These are phyloP conservation scores for Podospora fimiseda DNA, from an alignment of 495 filamentous ascomycete species.

Conservation along the genomic window DNA sequence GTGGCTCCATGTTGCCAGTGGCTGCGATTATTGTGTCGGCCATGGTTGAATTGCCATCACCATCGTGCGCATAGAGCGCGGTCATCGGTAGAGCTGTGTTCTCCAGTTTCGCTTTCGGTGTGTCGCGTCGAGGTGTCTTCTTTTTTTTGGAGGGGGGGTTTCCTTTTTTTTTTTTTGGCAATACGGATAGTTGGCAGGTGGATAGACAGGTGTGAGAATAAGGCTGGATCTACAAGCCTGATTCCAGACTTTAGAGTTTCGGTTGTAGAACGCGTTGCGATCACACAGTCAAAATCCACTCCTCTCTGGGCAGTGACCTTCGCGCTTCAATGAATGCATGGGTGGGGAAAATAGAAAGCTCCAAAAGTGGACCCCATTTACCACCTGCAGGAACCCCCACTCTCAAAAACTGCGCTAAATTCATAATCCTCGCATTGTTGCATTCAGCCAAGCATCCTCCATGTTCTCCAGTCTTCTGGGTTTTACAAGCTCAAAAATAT, in stretches of 20 bases:
- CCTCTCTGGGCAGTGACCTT: too few relatives aligned
- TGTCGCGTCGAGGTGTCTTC: too few relatives aligned
- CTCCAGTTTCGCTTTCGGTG: too few relatives aligned
- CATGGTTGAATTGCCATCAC: too few relatives aligned
- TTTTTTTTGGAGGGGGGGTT: too few relatives aligned
- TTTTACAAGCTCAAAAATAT: background rate
- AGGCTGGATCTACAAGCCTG: background rate
- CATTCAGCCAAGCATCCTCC: background rate
- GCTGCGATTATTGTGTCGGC: background rate
- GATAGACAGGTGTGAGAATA: too few relatives aligned
- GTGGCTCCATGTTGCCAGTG: background rate
- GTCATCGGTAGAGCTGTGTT: too few relatives aligned
- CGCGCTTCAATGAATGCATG: background rate
- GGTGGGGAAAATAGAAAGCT: background rate
- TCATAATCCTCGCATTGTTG: background rate
- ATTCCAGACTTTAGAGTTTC: background rate
- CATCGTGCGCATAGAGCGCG: too few relatives aligned
- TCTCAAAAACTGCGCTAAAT: background rate
- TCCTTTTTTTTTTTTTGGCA: too few relatives aligned
- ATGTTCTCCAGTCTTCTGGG: background rate
- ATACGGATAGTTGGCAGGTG: too few relatives aligned
- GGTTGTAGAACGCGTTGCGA: background rate
- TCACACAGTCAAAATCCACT: background rate
- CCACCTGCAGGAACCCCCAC: background rate
- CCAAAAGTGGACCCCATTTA: background rate